Base-by-base conservation (phyloP, 2,329 filamentous ascomycete species). In the Alternaria sp. region DNA sequence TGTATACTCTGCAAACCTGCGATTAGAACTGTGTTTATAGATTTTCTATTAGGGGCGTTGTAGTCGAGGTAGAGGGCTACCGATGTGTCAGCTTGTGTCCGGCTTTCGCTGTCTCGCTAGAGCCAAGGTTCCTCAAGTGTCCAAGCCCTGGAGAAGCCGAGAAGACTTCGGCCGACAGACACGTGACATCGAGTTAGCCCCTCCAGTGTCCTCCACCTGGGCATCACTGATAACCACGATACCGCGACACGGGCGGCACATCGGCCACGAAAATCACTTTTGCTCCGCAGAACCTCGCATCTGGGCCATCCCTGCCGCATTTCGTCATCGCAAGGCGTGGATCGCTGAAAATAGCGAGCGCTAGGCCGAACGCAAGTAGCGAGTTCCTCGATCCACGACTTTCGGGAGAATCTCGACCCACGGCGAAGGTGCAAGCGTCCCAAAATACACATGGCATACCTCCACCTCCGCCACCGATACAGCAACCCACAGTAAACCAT, bases 381-480 rank as follows among this genome's bases (percentile, higher is more conserved):
- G 19, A 52, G 30, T 52, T 25, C 49, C 19, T 25, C 19, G 13
- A 36, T 25, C 36, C 30, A 32, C 49, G 19, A 11, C 15, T 13
- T 52, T 36, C 49, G 32, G 19, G 49, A 52, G 21, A 12, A 25
- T 40, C 30, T 40, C 49, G 49, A 40, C 36, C 19, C 19, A 52
- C 49, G 23, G 12, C 30, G 49, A n/a, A 52, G 49, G 49, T 21
- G 32, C 49, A 40, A 36, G 30, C 19, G 30, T 52, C 49, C 49
- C 28, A 52, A 52, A 52, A 36, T 52, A 40, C 36, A 40, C 36
- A 17, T 40, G 9, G 36, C n/a, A 40, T 17, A 52, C 3, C 30
- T 36, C 30, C 30, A 40, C 49, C 7, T 52, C 49, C 21, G 49
- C 49, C 49, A 36, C 30, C 15, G 6, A n/a, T 23, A 28, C 49